Evolutionary conservation across 176 grass and related monocot species (phyloP).

Genomic region (Miscanthus lutarioriparius): DNA sequence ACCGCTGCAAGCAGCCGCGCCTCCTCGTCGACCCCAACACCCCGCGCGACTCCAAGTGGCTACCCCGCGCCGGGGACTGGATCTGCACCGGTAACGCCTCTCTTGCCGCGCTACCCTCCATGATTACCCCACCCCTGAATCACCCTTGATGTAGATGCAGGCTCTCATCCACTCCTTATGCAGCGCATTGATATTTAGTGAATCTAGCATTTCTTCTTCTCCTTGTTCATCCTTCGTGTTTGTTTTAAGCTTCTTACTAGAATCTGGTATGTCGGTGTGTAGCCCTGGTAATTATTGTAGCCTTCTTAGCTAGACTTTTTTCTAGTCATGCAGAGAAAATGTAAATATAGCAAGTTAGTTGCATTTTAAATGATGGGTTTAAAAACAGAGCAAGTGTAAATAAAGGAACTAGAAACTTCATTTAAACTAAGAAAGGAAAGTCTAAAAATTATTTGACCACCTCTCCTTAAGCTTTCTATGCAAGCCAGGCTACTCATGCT

Average conservation of each 20-base stretch:
- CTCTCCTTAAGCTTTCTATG: neutral
- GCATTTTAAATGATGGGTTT: neutral
- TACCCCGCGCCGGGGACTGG: constrained; percentile 93
- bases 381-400: neutral
- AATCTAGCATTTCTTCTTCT: neutral
- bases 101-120: neutral
- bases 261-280: neutral
- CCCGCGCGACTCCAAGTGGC: constrained; percentile 92
- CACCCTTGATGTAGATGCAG: neutral
- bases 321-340: neutral
- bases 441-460: neutral
- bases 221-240: neutral
- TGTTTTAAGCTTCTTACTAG: neutral
- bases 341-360: neutral
- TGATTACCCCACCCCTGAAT: neutral
- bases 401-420: neutral
- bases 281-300: neutral
- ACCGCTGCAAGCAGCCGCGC: constrained; percentile 96
- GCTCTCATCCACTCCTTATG: neutral
- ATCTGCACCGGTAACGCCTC: constrained; percentile 75
- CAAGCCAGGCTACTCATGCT: neutral
- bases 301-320: neutral
- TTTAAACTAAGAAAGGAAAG: neutral
- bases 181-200: neutral
- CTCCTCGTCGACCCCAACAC: constrained; percentile 84